A percentile compares a stretch with the other conserved stretches of the same genome.
phyloP scores from a whole-genome alignment of 1,284 basidiomycete species.

The Omphalotus olearius region DNA sequence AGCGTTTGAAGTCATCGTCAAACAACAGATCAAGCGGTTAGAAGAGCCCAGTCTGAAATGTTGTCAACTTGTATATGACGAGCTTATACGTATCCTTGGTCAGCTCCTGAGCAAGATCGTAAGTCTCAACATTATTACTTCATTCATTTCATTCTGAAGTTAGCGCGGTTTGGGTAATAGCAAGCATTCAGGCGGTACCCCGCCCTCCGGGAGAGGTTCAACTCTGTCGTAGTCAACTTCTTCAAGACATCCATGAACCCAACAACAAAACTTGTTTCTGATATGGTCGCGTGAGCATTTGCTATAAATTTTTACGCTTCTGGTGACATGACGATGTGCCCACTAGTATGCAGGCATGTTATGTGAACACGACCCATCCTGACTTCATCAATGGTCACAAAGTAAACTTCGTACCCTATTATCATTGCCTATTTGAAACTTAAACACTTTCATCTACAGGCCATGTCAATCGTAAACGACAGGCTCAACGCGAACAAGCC shows the following conservation, averaged over 20 bases:
- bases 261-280: slow-evolving; percentile 91
- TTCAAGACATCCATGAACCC: slow-evolving; percentile 93
- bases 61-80: slow-evolving; percentile 93
- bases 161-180: slow-evolving; percentile 34
- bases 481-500: slow-evolving; percentile 80
- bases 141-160: slow-evolving; percentile 10
- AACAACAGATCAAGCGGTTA: slow-evolving; percentile 95
- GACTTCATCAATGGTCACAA: slow-evolving; percentile 97
- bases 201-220: slow-evolving; percentile 91
- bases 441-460: slow-evolving; percentile 36
- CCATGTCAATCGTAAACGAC: slow-evolving; percentile 88
- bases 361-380: slow-evolving; percentile 98
- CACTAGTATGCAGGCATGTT: slow-evolving; percentile 90
- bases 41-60: slow-evolving; percentile 94
- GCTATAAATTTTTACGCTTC: slow-evolving; percentile 4
- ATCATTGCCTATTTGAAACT: slow-evolving; percentile 8
- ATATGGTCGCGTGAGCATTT: slow-evolving; percentile 75
- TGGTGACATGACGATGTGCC: slow-evolving; percentile 8
- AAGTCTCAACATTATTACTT: slow-evolving; percentile 29
- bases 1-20: slow-evolving; percentile 97
- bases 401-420: slow-evolving; percentile 29
- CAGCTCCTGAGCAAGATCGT: slow-evolving; percentile 89
- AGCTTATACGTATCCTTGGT: slow-evolving; percentile 91
- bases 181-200: slow-evolving; percentile 95
- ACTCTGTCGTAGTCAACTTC: slow-evolving; percentile 91